These are phyloP conservation scores for Fraxinus pennsylvanica DNA, from an alignment of 257 asterid genomes.

Conservation along the genomic window DNA sequence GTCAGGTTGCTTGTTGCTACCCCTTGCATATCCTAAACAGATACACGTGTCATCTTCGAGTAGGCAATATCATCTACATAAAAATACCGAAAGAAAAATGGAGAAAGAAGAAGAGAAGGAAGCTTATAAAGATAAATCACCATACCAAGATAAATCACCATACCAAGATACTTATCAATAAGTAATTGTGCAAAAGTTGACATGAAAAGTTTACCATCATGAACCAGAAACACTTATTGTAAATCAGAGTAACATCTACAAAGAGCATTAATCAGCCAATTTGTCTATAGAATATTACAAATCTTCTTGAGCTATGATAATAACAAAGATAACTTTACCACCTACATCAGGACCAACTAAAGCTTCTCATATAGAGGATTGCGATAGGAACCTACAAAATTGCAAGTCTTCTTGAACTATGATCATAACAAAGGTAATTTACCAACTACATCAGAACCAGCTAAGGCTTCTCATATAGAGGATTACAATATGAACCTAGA, in stretches of 20 bases:
- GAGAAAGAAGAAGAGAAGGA: neutral
- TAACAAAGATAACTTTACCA: neutral
- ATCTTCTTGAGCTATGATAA: neutral
- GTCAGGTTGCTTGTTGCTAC: conserved; percentile 72
- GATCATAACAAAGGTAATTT: neutral
- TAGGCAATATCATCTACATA: neutral
- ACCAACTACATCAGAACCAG: neutral
- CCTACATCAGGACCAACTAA: neutral
- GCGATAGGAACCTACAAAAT: neutral
- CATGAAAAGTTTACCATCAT: neutral
- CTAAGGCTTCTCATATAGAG: neutral
- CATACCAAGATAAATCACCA: conserved; percentile 2
- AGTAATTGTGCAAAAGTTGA: neutral
- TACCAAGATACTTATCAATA: conserved; percentile 13
- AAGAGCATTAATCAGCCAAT: neutral
- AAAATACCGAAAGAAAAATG: neutral
- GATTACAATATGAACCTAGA: neutral
- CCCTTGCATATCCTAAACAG: conserved; percentile 58
- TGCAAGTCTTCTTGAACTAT: neutral
- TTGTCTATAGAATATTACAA: neutral
- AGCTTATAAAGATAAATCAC: neutral
- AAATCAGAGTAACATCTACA: neutral
- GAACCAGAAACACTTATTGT: neutral
- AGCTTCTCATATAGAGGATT: neutral
- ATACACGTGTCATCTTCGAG: conserved; percentile 1